These are phyloP conservation scores for Bolboschoenus planiculmis DNA, from an alignment of 176 grass and related monocot genomes.

Conservation along the genomic window DNA sequence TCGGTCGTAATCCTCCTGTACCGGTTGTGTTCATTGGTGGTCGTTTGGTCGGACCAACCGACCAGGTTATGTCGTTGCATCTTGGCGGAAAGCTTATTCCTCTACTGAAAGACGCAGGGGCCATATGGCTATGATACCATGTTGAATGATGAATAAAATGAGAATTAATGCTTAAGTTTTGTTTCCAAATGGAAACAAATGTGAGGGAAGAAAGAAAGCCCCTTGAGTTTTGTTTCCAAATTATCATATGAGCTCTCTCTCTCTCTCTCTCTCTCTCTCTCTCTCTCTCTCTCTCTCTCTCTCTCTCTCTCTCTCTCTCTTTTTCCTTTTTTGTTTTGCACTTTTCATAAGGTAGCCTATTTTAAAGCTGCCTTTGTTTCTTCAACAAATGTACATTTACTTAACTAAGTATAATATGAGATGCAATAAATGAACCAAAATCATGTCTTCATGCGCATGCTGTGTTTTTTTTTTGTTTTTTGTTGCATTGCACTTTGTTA, in stretches of 20 bases:
- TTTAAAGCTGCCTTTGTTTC: not conserved
- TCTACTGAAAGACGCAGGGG: constrained; percentile 50
- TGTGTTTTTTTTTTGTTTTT: not conserved
- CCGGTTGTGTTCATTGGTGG: constrained; percentile 66
- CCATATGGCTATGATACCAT: constrained; percentile 47
- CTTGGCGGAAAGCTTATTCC: constrained; percentile 53
- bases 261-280: no score
- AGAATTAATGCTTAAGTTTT: not conserved
- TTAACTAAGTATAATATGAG: not conserved
- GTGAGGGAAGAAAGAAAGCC: not conserved
- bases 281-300: no score
- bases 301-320: no score
- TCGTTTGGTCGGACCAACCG: constrained; percentile 46
- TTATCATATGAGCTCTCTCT: not conserved
- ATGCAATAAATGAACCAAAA: not conserved
- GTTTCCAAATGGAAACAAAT: not conserved
- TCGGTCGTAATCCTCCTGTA: constrained; percentile 40
- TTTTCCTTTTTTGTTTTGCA: not conserved
- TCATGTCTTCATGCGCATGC: not conserved
- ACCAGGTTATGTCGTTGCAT: constrained; percentile 58
- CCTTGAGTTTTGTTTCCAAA: not conserved
- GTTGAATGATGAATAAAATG: not conserved
- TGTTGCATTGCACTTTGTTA: not conserved
- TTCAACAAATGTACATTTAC: not conserved
- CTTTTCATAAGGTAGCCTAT: not conserved